Base-by-base conservation (phyloP, 768 basidiomycete species). In the Mycena filopes region DNA sequence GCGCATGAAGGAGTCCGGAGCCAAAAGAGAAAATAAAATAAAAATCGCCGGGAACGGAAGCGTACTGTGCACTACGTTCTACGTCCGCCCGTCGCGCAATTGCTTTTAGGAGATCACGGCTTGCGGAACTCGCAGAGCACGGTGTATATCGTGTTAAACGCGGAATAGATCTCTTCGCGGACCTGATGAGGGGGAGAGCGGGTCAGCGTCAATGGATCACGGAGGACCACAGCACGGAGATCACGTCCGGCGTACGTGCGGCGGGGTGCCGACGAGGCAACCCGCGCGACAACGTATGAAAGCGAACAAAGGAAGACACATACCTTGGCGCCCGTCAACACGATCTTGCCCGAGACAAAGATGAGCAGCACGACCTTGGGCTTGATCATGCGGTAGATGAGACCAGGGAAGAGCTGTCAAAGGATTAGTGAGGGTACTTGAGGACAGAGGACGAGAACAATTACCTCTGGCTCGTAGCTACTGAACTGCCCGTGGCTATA, bases 381-480 rank as follows among this genome's bases (percentile, higher is more conserved):
- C 79, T 98, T 98, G 81, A 98, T 93, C 98, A 99, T 99, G 71
- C 97, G 93, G 75, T 99, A 99, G 77, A 99, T 99, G 47, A 99
- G 86, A 74, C 98, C 97, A 57, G 98, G 97, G 90, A 99, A 99
- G 60, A 99, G 82, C 97, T 99, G 18, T 23, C 31, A 61, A n/a
- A 31, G 53, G 57, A 54, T 26, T 62, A 49, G 25, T 11, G 46
- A 4, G 23, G 26, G 41, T 21, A 41, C 56, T 21, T 26, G 49
- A 15, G 48, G 28, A n/a, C 6, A 21, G 11, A 6, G 41, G 40
- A 31, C 21, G 11, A 18, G 47, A 18, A 12, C 20, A 16, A 47
- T 2, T 16, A 96, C 97, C 89, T 99, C 96, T 23, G 96, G 96
- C 78, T 96, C 98, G 71, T 99, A 98, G 72, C 62, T 63, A 40